phyloP scores from a whole-genome alignment of 192 early-diverging fungal genomes.

The Umbelopsis sp. region DNA sequence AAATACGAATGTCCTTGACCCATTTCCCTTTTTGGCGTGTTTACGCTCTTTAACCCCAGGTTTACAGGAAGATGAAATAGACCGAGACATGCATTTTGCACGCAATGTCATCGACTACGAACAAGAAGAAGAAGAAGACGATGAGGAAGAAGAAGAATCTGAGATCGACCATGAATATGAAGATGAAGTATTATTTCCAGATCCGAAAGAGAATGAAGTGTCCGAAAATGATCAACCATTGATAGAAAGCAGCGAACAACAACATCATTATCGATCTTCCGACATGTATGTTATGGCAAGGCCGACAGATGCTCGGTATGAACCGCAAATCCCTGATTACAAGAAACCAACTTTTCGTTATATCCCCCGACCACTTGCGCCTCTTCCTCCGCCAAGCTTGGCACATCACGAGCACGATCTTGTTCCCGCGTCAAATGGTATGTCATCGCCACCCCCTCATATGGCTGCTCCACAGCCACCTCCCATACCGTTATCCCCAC shows the following conservation, averaged over 20 bases:
- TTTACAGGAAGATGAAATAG: slow-evolving; percentile 26
- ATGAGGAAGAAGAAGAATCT: slow-evolving; percentile 16
- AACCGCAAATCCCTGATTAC: background rate
- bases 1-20: slow-evolving; percentile 16
- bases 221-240: background rate
- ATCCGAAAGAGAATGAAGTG: background rate
- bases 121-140: slow-evolving; percentile 12
- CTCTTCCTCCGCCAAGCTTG: background rate
- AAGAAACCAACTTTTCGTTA: background rate
- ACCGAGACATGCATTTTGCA: slow-evolving; percentile 23
- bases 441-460: background rate
- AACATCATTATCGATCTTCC: background rate
- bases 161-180: slow-evolving; percentile 6
- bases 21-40: slow-evolving; percentile 15
- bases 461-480: background rate
- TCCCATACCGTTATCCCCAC: background rate
- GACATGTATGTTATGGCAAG: no score
- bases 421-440: background rate
- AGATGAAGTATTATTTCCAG: slow-evolving; percentile 5
- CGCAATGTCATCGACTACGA: background rate
- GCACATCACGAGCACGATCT: background rate
- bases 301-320: background rate
- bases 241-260: background rate
- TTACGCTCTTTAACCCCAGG: slow-evolving; percentile 41
- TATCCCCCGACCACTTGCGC: slow-evolving; percentile 3